Evolutionary conservation across 2,329 filamentous ascomycete genomes (phyloP).

Genomic region (Alternaria brassicicola): DNA sequence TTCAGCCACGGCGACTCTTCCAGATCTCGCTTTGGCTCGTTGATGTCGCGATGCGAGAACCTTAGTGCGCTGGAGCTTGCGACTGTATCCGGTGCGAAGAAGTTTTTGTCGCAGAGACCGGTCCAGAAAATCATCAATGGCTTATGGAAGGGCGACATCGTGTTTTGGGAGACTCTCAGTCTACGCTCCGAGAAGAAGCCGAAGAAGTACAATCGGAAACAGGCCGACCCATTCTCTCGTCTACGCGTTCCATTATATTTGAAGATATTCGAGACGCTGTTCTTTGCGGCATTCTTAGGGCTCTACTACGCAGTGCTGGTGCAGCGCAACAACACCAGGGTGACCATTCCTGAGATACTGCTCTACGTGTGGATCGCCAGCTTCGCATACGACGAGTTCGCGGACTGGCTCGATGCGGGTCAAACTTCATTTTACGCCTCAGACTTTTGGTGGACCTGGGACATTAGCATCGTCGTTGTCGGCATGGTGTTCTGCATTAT

Average conservation of each 20-base stretch:
- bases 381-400: slow-evolving; percentile 81
- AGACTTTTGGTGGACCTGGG: slow-evolving; percentile 45
- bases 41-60: slow-evolving; percentile 74
- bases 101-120: slow-evolving; percentile 78
- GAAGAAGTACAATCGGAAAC: slow-evolving; percentile 70
- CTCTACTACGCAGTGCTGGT: slow-evolving; percentile 89
- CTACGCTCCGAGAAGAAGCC: slow-evolving; percentile 76
- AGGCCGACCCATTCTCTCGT: slow-evolving; percentile 62
- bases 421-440: slow-evolving; percentile 67
- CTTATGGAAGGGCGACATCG: slow-evolving; percentile 81
- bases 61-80: slow-evolving; percentile 89
- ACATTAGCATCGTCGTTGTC: slow-evolving; percentile 69
- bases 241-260: slow-evolving; percentile 81
- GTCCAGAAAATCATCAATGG: slow-evolving; percentile 84
- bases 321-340: slow-evolving; percentile 67
- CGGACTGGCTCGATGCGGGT: slow-evolving; percentile 79
- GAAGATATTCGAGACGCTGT: slow-evolving; percentile 82
- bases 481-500: slow-evolving; percentile 73
- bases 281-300: slow-evolving; percentile 76
- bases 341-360: slow-evolving; percentile 72
- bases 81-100: slow-evolving; percentile 79
- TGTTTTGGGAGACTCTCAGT: slow-evolving; percentile 83
- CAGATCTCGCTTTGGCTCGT: slow-evolving; percentile 60
- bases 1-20: slow-evolving; percentile 32
- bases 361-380: slow-evolving; percentile 87